These are phyloP conservation scores for Cladophialophora psammophila DNA, from an alignment of 2,329 filamentous ascomycete species.

Conservation along the genomic window DNA sequence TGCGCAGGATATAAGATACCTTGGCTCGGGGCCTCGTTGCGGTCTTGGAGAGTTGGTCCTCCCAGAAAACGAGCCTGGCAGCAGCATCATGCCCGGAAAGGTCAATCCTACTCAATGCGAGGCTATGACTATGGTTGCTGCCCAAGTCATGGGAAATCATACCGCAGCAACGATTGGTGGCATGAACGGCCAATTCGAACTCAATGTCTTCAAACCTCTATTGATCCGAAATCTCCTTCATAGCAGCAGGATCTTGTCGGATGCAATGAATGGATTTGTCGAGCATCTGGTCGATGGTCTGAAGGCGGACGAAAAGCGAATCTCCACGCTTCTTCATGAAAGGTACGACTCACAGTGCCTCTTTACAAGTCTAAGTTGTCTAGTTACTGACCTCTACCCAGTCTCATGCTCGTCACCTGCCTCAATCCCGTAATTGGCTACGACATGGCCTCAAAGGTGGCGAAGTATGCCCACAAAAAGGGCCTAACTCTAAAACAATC, in stretches of 20 bases:
- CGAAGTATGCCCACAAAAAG: slow-evolving; percentile 99
- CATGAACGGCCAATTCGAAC: slow-evolving; percentile 97
- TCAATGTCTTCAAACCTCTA: slow-evolving; percentile 98
- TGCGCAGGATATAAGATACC: slow-evolving; percentile 95
- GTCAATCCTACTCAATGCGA: slow-evolving; percentile 99
- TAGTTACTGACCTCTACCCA: slow-evolving; percentile 48
- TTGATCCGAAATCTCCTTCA: slow-evolving; percentile 95
- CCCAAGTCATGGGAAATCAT: slow-evolving; percentile 98
- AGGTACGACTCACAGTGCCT: slow-evolving; percentile 66
- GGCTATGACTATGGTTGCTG: slow-evolving; percentile 95
- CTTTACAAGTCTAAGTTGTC: background rate
- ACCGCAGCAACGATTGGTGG: slow-evolving; percentile 91
- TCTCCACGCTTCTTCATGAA: slow-evolving; percentile 88
- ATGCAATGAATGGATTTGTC: slow-evolving; percentile 95
- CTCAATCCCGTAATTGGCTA: slow-evolving; percentile 97
- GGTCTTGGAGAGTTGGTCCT: slow-evolving; percentile 92
- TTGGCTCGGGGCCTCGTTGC: slow-evolving; percentile 93
- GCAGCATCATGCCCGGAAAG: slow-evolving; percentile 99
- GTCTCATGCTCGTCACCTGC: slow-evolving; percentile 97
- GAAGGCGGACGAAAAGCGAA: slow-evolving; percentile 92
- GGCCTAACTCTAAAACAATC: slow-evolving; percentile 90
- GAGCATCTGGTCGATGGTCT: slow-evolving; percentile 89
- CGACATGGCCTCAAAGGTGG: slow-evolving; percentile 95
- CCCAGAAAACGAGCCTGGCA: slow-evolving; percentile 97
- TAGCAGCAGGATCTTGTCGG: slow-evolving; percentile 84